Evolutionary conservation across 1,139 yeast genomes (phyloP).

Genomic region (Wickerhamomyces sp.): DNA sequence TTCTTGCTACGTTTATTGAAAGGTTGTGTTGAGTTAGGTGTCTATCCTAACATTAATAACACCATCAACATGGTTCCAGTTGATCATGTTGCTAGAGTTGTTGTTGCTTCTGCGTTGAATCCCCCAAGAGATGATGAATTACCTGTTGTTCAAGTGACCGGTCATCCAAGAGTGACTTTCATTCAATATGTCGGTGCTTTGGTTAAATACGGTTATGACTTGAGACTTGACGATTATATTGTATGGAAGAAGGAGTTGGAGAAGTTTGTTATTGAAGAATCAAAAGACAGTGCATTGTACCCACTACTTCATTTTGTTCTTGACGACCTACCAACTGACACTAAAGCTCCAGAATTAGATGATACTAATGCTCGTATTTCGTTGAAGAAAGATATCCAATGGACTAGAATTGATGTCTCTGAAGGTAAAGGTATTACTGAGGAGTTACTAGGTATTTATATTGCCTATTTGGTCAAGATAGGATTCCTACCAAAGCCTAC

Average conservation of each 20-base stretch:
- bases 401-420: conserved; percentile 65
- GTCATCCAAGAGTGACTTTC: conserved; percentile 86
- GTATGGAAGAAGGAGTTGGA: conserved; percentile 79
- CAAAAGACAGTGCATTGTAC: conserved; percentile 80
- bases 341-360: conserved; percentile 93
- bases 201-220: conserved; percentile 65
- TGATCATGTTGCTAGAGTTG: conserved; percentile 93
- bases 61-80: conserved; percentile 96
- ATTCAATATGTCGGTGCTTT: conserved; percentile 68
- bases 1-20: conserved; percentile 90
- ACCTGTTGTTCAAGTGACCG: conserved; percentile 92
- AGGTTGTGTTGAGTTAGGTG: conserved; percentile 87
- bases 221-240: conserved; percentile 60
- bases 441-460: conserved; percentile 66
- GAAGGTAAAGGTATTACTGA: conserved; percentile 69
- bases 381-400: conserved; percentile 52
- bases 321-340: conserved; percentile 84
- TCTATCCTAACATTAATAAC: conserved; percentile 80
- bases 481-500: conserved; percentile 73
- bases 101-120: conserved; percentile 74
- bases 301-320: conserved; percentile 92
- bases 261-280: conserved; percentile 62
- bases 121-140: conserved; percentile 56
- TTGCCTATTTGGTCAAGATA: conserved; percentile 71
- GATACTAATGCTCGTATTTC: conserved; percentile 72